These are phyloP conservation scores for Fusarium sp. DNA, from an alignment of 2,329 filamentous ascomycete species.

Conservation along the genomic window DNA sequence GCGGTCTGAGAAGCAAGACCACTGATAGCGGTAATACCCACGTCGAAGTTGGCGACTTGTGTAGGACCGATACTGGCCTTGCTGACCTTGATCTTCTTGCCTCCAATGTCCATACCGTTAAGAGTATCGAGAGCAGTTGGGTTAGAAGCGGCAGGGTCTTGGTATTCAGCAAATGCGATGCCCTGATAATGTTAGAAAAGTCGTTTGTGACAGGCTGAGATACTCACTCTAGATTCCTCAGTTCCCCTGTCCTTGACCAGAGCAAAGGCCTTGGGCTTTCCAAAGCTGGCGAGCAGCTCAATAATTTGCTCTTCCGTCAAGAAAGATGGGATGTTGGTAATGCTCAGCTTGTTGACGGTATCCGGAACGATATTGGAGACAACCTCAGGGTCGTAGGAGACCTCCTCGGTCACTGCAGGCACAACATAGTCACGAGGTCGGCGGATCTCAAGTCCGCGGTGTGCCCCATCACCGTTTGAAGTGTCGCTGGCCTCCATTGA, in stretches of 20 bases:
- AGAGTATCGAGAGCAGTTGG: constrained; percentile 90
- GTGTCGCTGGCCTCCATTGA: constrained; percentile 83
- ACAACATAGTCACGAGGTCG: constrained; percentile 98
- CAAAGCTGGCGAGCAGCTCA: constrained; percentile 91
- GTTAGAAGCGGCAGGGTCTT: constrained; percentile 78
- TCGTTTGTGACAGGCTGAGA: no score
- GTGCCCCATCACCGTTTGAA: constrained; percentile 68
- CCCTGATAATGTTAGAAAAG: constrained; percentile 71
- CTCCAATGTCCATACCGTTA: constrained; percentile 93
- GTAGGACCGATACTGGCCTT: constrained; percentile 94
- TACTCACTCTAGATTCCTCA: constrained; percentile 86
- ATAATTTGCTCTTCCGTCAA: constrained; percentile 92
- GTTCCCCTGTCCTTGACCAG: constrained; percentile 89
- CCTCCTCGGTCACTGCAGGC: constrained; percentile 81
- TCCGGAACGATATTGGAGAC: constrained; percentile 88
- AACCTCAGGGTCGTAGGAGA: constrained; percentile 80
- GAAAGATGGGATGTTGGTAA: constrained; percentile 89
- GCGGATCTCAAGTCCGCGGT: constrained; percentile 79
- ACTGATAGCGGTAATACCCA: constrained; percentile 97
- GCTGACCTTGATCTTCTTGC: constrained; percentile 85
- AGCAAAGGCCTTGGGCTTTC: constrained; percentile 91
- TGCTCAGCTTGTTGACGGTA: constrained; percentile 94
- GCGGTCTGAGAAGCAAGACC: constrained; percentile 94
- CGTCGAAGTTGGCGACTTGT: constrained; percentile 92
- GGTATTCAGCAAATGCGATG: constrained; percentile 96